A percentile compares a stretch with the other conserved stretches of the same genome.
Conservation (phyloP, 2,329 filamentous ascomycete species). For the Nigrospora sphaerica region DNA sequence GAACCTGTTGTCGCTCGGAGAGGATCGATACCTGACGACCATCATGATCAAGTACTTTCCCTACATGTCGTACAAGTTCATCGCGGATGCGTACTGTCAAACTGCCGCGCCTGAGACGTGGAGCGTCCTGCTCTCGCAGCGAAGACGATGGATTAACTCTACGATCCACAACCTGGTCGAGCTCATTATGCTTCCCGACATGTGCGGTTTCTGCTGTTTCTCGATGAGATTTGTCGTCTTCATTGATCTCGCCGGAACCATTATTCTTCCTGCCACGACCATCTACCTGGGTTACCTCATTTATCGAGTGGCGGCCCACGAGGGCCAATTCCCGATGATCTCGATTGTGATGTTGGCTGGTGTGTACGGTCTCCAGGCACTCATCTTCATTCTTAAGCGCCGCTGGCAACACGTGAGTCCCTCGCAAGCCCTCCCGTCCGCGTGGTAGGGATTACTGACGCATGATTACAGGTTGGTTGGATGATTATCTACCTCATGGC, state of each 20-base stretch:
- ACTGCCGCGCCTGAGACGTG: conserved; percentile 93
- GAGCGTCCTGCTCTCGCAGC: conserved; percentile 91
- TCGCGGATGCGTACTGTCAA: conserved; percentile 85
- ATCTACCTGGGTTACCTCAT: conserved; percentile 84
- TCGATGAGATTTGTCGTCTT: conserved; percentile 96
- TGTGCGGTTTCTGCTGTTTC: conserved; percentile 99
- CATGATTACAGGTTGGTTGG: conserved; percentile 74
- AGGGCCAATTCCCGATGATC: conserved; percentile 74
- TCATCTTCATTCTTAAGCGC: conserved; percentile 94
- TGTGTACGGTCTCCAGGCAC: conserved; percentile 89
- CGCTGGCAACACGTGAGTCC: conserved; percentile 65
- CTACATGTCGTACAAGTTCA: conserved; percentile 90
- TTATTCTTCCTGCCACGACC: conserved; percentile 85
- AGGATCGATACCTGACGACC: conserved; percentile 84
- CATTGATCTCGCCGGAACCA: conserved; percentile 85
- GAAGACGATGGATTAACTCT: conserved; percentile 99
- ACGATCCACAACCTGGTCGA: conserved; percentile 95
- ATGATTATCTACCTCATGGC: conserved; percentile 99
- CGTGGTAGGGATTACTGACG: neutral
- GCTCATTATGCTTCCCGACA: conserved; percentile 80
- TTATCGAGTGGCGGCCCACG: conserved; percentile 63
- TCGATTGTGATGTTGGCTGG: conserved; percentile 84
- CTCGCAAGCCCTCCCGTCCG: neutral
- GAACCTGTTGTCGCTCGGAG: conserved; percentile 71
- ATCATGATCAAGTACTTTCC: conserved; percentile 99